These are phyloP conservation scores for Trichoderma sp. DNA, from an alignment of 2,329 filamentous ascomycete species.

Conservation along the genomic window DNA sequence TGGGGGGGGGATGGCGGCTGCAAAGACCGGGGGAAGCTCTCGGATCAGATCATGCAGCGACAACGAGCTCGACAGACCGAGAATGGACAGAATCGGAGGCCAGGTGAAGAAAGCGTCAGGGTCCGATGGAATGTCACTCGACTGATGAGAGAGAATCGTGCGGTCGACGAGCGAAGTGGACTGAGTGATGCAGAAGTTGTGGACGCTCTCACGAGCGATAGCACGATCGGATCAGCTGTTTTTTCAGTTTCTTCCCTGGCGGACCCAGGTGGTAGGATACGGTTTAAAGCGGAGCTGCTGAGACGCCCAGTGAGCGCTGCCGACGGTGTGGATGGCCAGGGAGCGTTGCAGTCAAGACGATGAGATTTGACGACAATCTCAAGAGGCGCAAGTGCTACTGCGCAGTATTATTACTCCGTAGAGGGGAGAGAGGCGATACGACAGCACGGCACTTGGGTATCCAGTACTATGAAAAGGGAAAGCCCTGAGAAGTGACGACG, in stretches of 20 bases:
- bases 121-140: conserved; percentile 22
- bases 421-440: neutral
- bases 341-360: conserved; percentile 16
- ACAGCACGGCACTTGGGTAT: neutral
- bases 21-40: conserved; percentile 24
- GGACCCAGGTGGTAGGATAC: neutral
- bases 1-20: conserved; percentile 4
- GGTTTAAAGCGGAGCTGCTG: conserved; percentile 24
- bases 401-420: neutral
- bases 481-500: conserved; percentile 14
- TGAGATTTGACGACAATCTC: neutral
- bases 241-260: conserved; percentile 18
- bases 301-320: conserved; percentile 22
- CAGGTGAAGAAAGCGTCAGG: conserved; percentile 23
- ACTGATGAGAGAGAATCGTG: conserved; percentile 21
- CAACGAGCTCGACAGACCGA: conserved; percentile 14
- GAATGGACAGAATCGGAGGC: conserved; percentile 19
- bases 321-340: conserved; percentile 20
- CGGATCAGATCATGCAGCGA: conserved; percentile 28
- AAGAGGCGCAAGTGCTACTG: neutral
- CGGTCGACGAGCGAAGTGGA: conserved; percentile 19
- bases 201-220: conserved; percentile 24
- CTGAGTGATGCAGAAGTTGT: conserved; percentile 25
- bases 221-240: conserved; percentile 27
- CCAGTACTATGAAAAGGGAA: neutral